phyloP scores from a whole-genome alignment of 805 yeast genomes.

The Nakazawaea pomicola region DNA sequence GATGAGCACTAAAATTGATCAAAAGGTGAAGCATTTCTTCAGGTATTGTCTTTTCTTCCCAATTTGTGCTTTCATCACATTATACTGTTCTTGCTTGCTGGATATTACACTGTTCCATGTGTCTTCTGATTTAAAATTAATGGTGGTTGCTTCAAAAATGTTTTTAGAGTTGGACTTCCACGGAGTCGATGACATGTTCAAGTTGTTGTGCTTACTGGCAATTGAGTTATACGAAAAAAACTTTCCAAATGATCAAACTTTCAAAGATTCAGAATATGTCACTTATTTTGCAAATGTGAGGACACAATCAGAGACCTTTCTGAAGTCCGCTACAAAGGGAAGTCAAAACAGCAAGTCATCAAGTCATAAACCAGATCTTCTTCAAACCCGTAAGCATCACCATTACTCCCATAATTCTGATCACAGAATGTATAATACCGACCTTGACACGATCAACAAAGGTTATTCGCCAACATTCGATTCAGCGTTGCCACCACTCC shows the following conservation, averaged over 20 bases:
- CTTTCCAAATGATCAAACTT: slow-evolving; percentile 11
- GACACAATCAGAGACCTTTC: neutral
- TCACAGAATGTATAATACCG: no score
- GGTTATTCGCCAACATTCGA: no score
- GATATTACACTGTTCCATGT: slow-evolving; percentile 14
- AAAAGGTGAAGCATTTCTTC: slow-evolving; percentile 14
- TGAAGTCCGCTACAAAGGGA: neutral
- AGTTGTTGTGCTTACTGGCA: slow-evolving; percentile 13
- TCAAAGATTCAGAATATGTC: slow-evolving; percentile 19
- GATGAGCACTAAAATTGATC: slow-evolving; percentile 16
- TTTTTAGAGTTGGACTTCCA: slow-evolving; percentile 15
- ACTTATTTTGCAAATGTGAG: slow-evolving; percentile 9
- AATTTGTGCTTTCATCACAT: slow-evolving; percentile 25
- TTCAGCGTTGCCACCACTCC: no score
- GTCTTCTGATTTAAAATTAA: slow-evolving; percentile 20
- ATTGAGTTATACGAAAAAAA: slow-evolving; percentile 16
- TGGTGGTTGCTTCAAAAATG: slow-evolving; percentile 17
- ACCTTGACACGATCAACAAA: no score
- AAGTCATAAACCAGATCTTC: no score
- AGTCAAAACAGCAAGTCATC: no score
- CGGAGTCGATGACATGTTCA: neutral
- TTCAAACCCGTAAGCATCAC: no score
- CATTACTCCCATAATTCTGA: no score
- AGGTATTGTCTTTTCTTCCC: slow-evolving; percentile 24
- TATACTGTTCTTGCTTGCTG: slow-evolving; percentile 23